Percentiles rank a stretch among this genome's conserved stretches.
Evolutionary conservation across 148 eudicot species (phyloP).

Genomic region (Arctostaphylos glauca): DNA sequence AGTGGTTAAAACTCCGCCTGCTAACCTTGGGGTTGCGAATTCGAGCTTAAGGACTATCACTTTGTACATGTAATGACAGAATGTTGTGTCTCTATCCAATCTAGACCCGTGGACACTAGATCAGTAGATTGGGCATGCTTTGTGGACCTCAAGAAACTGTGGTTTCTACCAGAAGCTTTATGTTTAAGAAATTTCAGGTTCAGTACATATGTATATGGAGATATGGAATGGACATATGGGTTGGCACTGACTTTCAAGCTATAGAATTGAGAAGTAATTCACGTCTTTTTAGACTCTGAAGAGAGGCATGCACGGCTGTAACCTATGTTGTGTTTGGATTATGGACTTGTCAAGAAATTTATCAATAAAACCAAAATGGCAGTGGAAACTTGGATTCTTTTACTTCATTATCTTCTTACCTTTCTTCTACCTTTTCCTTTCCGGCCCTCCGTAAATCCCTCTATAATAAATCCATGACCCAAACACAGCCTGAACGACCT

Average conservation of each 20-base stretch:
- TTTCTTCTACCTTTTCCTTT: background rate
- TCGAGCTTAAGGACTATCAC: too few relatives aligned
- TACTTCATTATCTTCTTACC: background rate
- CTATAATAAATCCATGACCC: background rate
- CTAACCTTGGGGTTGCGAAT: too few relatives aligned
- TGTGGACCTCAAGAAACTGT: background rate
- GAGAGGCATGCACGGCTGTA: too few relatives aligned
- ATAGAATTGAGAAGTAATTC: background rate
- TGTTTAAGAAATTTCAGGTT: background rate
- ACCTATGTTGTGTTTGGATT: background rate
- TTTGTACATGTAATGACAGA: too few relatives aligned
- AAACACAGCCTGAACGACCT: background rate
- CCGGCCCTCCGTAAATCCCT: background rate
- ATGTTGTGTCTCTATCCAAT: too few relatives aligned
- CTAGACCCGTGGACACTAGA: too few relatives aligned
- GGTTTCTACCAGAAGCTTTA: background rate
- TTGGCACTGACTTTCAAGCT: background rate
- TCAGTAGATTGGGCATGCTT: background rate
- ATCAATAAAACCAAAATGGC: background rate
- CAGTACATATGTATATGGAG: background rate
- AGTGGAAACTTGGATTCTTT: background rate
- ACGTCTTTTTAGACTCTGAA: background rate
- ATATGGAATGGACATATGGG: too few relatives aligned
- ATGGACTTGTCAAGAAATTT: background rate
- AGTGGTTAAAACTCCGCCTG: background rate